These are phyloP conservation scores for Xylariaceae sp. DNA, from an alignment of 2,329 filamentous ascomycete genomes.

Conservation along the genomic window DNA sequence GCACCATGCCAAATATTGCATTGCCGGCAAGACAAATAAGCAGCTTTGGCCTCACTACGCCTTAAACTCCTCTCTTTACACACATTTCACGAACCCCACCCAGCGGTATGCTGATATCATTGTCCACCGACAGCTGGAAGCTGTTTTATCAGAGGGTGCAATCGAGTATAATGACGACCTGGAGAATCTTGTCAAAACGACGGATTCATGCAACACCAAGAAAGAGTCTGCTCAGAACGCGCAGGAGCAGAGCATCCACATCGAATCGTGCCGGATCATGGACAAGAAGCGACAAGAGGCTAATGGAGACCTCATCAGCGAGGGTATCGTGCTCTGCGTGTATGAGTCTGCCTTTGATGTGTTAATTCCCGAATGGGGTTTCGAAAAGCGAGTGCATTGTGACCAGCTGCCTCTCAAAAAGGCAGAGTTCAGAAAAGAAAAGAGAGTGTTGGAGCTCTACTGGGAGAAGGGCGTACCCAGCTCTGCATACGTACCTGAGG, in stretches of 20 bases:
- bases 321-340: conserved; percentile 93
- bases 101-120: conserved; percentile 92
- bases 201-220: conserved; percentile 96
- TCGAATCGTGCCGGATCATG: conserved; percentile 94
- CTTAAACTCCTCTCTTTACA: conserved; percentile 89
- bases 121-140: conserved; percentile 91
- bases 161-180: conserved; percentile 86
- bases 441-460: conserved; percentile 90
- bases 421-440: conserved; percentile 97
- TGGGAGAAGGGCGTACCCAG: conserved; percentile 99
- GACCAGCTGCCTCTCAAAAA: conserved; percentile 97
- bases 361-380: conserved; percentile 95
- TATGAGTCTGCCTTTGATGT: conserved; percentile 99
- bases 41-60: conserved; percentile 84
- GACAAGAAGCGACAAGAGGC: conserved; percentile 83
- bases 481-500: conserved; percentile 92
- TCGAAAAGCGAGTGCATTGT: conserved; percentile 98
- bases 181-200: conserved; percentile 84
- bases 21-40: conserved; percentile 73
- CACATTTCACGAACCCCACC: conserved; percentile 94
- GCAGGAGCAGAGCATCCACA: conserved; percentile 98
- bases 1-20: conserved; percentile 93
- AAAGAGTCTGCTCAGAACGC: conserved; percentile 97
- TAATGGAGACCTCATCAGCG: conserved; percentile 87
- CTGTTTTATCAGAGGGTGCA: conserved; percentile 74